Percentiles rank a stretch among this genome's conserved stretches.
phyloP scores from a whole-genome alignment of 2,329 filamentous ascomycete species.

The Alternaria hordeiaustralica region DNA sequence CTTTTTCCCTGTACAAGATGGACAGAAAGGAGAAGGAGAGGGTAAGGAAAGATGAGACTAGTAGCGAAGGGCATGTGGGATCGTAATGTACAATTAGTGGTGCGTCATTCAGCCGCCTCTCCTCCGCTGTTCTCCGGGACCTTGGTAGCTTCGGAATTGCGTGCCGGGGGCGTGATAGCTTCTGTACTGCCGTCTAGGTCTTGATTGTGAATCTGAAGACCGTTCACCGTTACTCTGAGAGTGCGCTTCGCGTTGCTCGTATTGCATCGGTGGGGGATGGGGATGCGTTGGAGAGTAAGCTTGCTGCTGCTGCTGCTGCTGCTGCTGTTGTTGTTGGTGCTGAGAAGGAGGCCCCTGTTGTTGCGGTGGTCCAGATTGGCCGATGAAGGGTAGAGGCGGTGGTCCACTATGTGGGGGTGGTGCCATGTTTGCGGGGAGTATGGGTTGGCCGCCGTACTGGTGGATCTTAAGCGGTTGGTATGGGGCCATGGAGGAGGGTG shows the following conservation, averaged over 20 bases:
- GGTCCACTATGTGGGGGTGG: conserved; percentile 26
- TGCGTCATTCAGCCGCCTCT: conserved; percentile 24
- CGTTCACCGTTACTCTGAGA: conserved; percentile 10
- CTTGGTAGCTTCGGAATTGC: conserved; percentile 43
- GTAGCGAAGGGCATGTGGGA: background rate
- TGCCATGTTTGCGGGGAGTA: conserved; percentile 48
- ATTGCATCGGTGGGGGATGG: conserved; percentile 24
- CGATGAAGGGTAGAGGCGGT: conserved; percentile 4
- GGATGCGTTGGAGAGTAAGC: conserved; percentile 30
- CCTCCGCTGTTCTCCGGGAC: conserved; percentile 32
- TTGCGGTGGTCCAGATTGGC: background rate
- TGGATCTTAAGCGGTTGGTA: conserved; percentile 46
- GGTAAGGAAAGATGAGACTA: background rate
- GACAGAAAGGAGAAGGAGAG: background rate
- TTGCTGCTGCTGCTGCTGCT: background rate
- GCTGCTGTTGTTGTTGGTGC: conserved; percentile 6
- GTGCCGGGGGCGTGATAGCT: conserved; percentile 44
- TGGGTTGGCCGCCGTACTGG: conserved; percentile 50
- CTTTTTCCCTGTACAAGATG: background rate
- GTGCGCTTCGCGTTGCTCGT: conserved; percentile 29
- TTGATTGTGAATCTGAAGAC: conserved; percentile 28
- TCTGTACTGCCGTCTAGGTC: conserved; percentile 39
- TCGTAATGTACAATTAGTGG: background rate
- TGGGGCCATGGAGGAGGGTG: conserved; percentile 24
- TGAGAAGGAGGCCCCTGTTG: background rate